phyloP scores from a whole-genome alignment of 1,139 yeast species.

The Ogataea hybrid region DNA sequence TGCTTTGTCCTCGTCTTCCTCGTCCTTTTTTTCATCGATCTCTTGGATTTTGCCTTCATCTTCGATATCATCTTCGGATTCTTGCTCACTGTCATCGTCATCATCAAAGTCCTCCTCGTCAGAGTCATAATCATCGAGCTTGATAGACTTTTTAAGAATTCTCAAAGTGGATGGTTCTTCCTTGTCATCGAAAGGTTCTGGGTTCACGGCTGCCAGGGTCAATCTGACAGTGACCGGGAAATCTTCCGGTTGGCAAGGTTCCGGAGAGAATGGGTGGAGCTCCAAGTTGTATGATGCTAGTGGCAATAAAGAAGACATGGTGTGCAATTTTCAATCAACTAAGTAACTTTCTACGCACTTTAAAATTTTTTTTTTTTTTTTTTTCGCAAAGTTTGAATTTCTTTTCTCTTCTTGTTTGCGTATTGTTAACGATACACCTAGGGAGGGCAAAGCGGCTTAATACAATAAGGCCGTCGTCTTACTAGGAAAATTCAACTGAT shows the following conservation, averaged over 20 bases:
- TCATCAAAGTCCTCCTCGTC: conserved; percentile 31
- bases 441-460: too few relatives aligned
- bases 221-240: conserved; percentile 87
- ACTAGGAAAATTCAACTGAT: too few relatives aligned
- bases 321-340: conserved; percentile 8
- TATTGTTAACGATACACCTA: too few relatives aligned
- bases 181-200: conserved; percentile 77
- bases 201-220: conserved; percentile 95
- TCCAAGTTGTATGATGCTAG: conserved; percentile 83
- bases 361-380: conserved; percentile 3
- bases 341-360: too few relatives aligned
- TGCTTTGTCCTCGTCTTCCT: conserved; percentile 31
- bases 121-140: conserved; percentile 46
- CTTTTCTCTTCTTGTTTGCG: not conserved
- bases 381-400: not conserved
- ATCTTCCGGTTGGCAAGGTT: conserved; percentile 81
- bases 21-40: conserved; percentile 31
- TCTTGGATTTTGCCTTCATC: conserved; percentile 39
- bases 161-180: conserved; percentile 85
- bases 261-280: conserved; percentile 81
- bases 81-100: conserved; percentile 49
- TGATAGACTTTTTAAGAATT: conserved; percentile 69
- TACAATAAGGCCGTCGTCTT: too few relatives aligned
- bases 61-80: conserved; percentile 49
- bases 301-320: conserved; percentile 72